phyloP scores from a whole-genome alignment of 331 rosid species.

The Arachis monticola region DNA sequence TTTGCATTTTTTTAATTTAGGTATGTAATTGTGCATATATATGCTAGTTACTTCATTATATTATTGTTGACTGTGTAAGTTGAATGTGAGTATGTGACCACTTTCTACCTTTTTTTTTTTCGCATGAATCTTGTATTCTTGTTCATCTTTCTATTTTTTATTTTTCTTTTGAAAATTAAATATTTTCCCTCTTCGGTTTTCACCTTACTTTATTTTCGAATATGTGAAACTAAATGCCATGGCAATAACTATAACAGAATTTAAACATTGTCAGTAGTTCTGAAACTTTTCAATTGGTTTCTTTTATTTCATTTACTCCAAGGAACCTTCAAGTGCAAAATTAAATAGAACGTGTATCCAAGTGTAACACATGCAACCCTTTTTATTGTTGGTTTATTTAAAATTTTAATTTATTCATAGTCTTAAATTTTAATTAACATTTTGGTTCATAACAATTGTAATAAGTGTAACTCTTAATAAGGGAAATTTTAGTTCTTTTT shows the following conservation, averaged over 20 bases:
- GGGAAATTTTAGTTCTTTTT: too few species aligned
- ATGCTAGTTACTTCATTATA: neutral
- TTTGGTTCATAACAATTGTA: too few species aligned
- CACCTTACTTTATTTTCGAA: neutral
- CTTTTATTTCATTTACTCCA: constrained; percentile 1
- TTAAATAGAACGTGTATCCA: neutral
- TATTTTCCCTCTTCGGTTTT: neutral
- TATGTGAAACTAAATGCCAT: neutral
- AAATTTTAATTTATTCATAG: too few species aligned
- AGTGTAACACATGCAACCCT: neutral
- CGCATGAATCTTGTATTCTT: neutral
- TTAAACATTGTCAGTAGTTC: neutral
- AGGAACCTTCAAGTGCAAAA: constrained; percentile 7
- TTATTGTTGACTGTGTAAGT: neutral
- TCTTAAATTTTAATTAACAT: too few species aligned
- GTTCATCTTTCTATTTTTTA: neutral
- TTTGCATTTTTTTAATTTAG: neutral
- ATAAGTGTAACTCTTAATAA: too few species aligned
- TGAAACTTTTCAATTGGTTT: constrained; percentile 5
- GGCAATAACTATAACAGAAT: neutral
- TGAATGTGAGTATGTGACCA: neutral
- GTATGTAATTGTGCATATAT: neutral
- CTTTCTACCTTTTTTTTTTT: neutral
- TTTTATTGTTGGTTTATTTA: neutral
- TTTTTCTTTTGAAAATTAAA: too few species aligned